Evolutionary conservation across 2,329 filamentous ascomycete genomes (phyloP), one percentile per base, ranked within the genome.

Genomic region (Daldinia sp.): DNA sequence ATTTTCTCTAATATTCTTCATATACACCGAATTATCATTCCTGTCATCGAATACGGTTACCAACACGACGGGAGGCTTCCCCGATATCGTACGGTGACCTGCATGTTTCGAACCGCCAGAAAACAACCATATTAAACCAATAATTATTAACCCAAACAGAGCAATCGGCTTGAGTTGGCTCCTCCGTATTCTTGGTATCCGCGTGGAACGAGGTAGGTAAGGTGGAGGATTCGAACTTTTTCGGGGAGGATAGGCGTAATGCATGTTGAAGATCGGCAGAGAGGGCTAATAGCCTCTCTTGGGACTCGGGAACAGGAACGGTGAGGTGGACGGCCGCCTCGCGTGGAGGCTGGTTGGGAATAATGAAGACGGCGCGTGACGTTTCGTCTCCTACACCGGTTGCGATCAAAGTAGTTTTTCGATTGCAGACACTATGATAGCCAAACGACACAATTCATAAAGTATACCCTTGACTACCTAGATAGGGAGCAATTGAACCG

Each of bases 171-270:
- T 87, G 55, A 90, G 73, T 68, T 90, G 87, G 72, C 84, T 87
- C 69, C 87, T 84, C 65, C 90, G 86, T 66, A 87, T 73, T 63
- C 81, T 72, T 48, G 86, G 76, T 66, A 85, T 76, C 69, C 82
- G 79, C 73, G 87, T 80, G 68, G 85, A 83, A 72, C 87, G 84
- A 48, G 85, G 82, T 68, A 84, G 83, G 78, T 92, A 94, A 27
- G 90, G 88, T 68, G 88, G 87, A 69, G 90, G 87, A 74, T 90
- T 88, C 68, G 91, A 94, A 74, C 86, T 88, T 80, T 94, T 96
- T 77, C 93, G 90, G 73, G 92, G 87, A 57, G 93, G 93, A 72
- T 96, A 89, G 67, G 94, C 93, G 83, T 94, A 93, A 77, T 97
- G 94, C 93, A 97, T 95, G 70, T 72, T 82, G 73, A 71, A 73